phyloP scores from a whole-genome alignment of 257 asterid species.

The Solanum commersonii region DNA sequence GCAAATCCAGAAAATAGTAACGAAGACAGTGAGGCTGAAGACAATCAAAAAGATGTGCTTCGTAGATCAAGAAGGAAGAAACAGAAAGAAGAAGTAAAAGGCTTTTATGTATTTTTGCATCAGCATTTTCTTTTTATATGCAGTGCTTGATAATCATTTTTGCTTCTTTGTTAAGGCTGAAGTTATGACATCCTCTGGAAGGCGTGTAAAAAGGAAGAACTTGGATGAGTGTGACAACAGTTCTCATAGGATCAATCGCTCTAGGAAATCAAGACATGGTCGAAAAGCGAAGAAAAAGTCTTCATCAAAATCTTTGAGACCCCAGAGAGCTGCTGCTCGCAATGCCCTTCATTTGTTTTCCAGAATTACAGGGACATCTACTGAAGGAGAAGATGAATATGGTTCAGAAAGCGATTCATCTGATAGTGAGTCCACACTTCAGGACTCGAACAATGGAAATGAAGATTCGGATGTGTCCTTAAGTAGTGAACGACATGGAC shows the following conservation, averaged over 20 bases:
- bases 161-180: slow-evolving; percentile 41
- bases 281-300: slow-evolving; percentile 44
- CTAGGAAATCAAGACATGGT: slow-evolving; percentile 51
- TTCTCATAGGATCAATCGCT: slow-evolving; percentile 26
- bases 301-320: slow-evolving; percentile 60
- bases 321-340: slow-evolving; percentile 96
- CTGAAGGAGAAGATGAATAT: slow-evolving; percentile 54
- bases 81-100: slow-evolving; percentile 50
- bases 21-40: slow-evolving; percentile 52
- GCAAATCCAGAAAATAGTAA: slow-evolving; percentile 55
- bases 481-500: slow-evolving; percentile 36
- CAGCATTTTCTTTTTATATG: background rate
- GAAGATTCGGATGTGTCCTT: slow-evolving; percentile 69
- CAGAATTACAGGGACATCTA: slow-evolving; percentile 71
- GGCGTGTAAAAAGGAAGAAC: slow-evolving; percentile 88
- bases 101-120: background rate
- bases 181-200: slow-evolving; percentile 86
- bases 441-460: slow-evolving; percentile 54
- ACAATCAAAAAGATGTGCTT: slow-evolving; percentile 37
- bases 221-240: slow-evolving; percentile 52
- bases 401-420: slow-evolving; percentile 50
- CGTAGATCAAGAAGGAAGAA: slow-evolving; percentile 83
- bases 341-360: slow-evolving; percentile 94
- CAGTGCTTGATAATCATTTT: background rate
- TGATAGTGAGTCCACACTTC: slow-evolving; percentile 61